Base-by-base conservation (phyloP, 2,329 filamentous ascomycete species). In the Chaetothyriales sp. region DNA sequence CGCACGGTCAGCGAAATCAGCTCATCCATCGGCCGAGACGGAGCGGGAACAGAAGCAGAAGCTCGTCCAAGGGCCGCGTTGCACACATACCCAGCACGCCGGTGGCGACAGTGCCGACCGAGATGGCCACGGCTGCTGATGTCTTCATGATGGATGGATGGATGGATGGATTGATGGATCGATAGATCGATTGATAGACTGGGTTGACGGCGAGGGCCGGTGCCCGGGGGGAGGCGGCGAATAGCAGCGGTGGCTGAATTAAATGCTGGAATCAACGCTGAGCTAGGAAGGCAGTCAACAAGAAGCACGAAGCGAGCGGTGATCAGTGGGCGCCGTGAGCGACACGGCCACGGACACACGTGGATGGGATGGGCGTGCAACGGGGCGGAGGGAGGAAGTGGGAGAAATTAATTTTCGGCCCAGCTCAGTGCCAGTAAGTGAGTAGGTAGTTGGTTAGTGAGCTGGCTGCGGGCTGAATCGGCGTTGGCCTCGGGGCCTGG, bases 61-160 rank as follows among this genome's bases (percentile, higher is more conserved):
- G 22, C 18, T 19, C 13, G 22, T 43, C n/a, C 44, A 20, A 51
- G 45, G 47, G 20, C 19, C 20, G 18, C 29, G 48, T 25, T 51
- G 46, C 44, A 28, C 44, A 51, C 69, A 59, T 69, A 75, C 72
- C 72, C 59, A 83, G 66, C 54, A 79, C 65, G 60, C 77, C 77
- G 44, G 78, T 76, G 57, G 80, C 66, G 60, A 79, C 65, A 50
- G 77, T 77, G 69, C 78, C 78, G 60, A 75, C 73, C 55, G 75
- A 74, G 62, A 77, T 73, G 65, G 76, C 71, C 59, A 77, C 71
- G 64, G 82, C 70, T 58, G 78, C 79, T 44, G 77, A 75, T 49
- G 77, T 74, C 63, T 73, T 75, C 66, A 79, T 71, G 52, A 64
- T 70, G 60, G 46, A 46, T n/a, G 18, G 22, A 64, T 70, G 60